phyloP scores from a whole-genome alignment of 139 green algal species.

The Auxenochlorella pyrenoidosa region DNA sequence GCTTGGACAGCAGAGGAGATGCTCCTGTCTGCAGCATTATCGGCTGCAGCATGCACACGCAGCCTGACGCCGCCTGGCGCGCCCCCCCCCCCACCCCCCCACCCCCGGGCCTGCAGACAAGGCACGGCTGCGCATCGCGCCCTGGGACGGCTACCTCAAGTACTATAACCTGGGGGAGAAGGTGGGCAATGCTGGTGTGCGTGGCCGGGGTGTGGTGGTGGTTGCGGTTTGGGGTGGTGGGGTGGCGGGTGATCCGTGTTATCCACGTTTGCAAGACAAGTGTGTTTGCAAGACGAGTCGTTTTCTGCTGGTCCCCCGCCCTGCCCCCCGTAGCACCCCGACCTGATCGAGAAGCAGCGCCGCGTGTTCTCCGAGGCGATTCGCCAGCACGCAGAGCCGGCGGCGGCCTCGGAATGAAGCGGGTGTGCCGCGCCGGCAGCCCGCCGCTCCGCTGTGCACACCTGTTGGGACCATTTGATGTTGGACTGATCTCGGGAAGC shows the following conservation, averaged over 20 bases:
- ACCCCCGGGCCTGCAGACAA: slow-evolving; percentile 30
- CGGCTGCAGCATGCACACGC: too few relatives aligned
- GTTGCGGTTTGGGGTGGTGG: background rate
- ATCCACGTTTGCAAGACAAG: too few relatives aligned
- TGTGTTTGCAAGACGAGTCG: too few relatives aligned
- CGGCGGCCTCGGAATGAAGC: background rate
- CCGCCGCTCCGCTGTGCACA: too few relatives aligned
- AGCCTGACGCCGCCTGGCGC: too few relatives aligned
- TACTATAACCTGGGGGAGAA: slow-evolving; percentile 96
- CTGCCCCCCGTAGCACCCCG: slow-evolving; percentile 56
- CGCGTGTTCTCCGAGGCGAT: slow-evolving; percentile 61
- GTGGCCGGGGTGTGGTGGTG: background rate
- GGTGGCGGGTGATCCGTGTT: too few relatives aligned
- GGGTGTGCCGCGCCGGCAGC: too few relatives aligned
- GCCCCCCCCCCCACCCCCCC: background rate
- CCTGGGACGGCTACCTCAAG: slow-evolving; percentile 98
- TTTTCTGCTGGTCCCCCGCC: too few relatives aligned
- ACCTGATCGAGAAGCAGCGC: slow-evolving; percentile 90
- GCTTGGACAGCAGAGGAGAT: too few relatives aligned
- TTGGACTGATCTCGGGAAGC: too few relatives aligned
- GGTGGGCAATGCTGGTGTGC: slow-evolving; percentile 23
- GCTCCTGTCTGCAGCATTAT: too few relatives aligned
- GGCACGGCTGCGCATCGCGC: slow-evolving; percentile 82
- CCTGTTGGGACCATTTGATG: too few relatives aligned
- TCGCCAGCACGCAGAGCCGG: background rate